A percentile compares a stretch with the other conserved stretches of the same genome.
phyloP scores from a whole-genome alignment of 2,329 filamentous ascomycete genomes.

The Orbilia ellipsospora region DNA sequence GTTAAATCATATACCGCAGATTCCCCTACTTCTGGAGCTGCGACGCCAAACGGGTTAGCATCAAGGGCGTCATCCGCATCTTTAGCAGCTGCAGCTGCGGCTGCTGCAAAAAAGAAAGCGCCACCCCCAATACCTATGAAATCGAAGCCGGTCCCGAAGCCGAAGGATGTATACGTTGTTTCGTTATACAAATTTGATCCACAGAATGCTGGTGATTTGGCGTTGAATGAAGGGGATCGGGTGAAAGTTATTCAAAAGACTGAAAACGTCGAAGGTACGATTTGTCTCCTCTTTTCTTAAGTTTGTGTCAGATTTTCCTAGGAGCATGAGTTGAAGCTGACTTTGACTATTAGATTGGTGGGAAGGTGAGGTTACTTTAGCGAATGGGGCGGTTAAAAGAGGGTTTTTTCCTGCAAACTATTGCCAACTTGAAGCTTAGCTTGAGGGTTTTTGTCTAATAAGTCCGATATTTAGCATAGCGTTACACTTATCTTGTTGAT shows the following conservation, averaged over 20 bases:
- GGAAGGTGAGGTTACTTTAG: slow-evolving; percentile 36
- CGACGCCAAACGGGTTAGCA: slow-evolving; percentile 10
- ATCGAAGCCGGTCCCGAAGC: slow-evolving; percentile 42
- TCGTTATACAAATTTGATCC: slow-evolving; percentile 41
- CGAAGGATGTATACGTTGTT: slow-evolving; percentile 28
- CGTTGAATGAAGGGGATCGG: slow-evolving; percentile 40
- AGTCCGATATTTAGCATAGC: too few relatives aligned
- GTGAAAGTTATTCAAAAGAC: slow-evolving; percentile 45
- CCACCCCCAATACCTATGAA: slow-evolving; percentile 48
- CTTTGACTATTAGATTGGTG: slow-evolving; percentile 48
- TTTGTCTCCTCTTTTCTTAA: not conserved
- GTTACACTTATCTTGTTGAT: too few relatives aligned
- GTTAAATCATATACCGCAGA: slow-evolving; percentile 30
- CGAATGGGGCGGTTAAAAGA: slow-evolving; percentile 17
- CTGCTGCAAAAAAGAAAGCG: slow-evolving; percentile 49
- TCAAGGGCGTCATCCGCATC: slow-evolving; percentile 19
- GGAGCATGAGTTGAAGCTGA: not conserved
- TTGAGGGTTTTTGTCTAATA: not conserved
- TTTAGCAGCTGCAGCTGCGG: slow-evolving; percentile 35
- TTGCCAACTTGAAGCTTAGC: slow-evolving; percentile 35
- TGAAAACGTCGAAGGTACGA: slow-evolving; percentile 36
- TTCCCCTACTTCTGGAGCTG: slow-evolving; percentile 1
- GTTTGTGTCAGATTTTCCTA: too few relatives aligned
- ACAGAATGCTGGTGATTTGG: slow-evolving; percentile 38
- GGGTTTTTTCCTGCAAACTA: slow-evolving; percentile 53